phyloP scores from a whole-genome alignment of 345 rosid species.

The Sisymbrium altissimum region DNA sequence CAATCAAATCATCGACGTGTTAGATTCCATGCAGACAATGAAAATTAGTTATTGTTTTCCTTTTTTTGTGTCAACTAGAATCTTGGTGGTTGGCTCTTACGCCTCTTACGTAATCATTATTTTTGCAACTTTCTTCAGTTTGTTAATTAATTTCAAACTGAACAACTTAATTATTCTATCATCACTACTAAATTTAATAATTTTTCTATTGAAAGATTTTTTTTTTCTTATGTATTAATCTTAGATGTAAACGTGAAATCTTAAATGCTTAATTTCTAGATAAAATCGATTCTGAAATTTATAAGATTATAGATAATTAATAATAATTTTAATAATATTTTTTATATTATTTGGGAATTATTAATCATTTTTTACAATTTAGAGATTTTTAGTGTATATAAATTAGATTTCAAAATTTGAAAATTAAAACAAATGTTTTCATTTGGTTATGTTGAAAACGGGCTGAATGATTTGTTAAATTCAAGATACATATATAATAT shows the following conservation, averaged over 20 bases:
- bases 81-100: constrained; percentile 10
- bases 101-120: constrained; percentile 9
- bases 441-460: no score
- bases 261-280: not conserved
- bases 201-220: not conserved
- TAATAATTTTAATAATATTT: no score
- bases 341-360: no score
- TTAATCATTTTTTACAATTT: no score
- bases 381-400: no score
- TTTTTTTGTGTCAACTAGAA: constrained; percentile 15
- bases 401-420: no score
- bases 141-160: not conserved
- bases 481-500: not conserved
- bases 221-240: not conserved
- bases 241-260: not conserved
- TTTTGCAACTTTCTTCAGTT: not conserved
- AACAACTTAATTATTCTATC: not conserved
- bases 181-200: not conserved
- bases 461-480: not conserved
- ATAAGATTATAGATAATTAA: no score
- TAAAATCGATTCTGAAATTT: no score
- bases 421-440: no score
- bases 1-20: constrained; percentile 30
- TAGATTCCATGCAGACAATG: constrained; percentile 25
- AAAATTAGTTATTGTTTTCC: not conserved